Conservation (phyloP, 371 early-diverging fungal genomes). For the Actinomortierella ambigua region DNA sequence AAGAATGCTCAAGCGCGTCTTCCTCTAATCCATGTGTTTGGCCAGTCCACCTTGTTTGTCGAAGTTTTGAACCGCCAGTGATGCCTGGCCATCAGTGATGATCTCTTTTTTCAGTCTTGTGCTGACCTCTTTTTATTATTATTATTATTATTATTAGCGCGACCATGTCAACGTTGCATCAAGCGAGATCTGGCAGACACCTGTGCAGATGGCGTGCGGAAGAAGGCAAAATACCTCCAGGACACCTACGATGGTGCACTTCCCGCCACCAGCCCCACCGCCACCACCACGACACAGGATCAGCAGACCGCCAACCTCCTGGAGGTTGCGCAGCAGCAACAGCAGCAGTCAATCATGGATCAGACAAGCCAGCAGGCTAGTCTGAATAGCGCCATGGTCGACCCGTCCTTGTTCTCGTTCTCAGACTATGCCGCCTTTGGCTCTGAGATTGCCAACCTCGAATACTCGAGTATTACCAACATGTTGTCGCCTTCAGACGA, state of each 20-base stretch:
- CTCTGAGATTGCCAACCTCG: conserved; percentile 85
- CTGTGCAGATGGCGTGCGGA: conserved; percentile 80
- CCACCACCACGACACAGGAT: conserved; percentile 8
- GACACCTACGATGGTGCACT: conserved; percentile 47
- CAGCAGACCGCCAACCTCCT: neutral
- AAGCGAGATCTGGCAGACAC: conserved; percentile 74
- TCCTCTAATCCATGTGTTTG: neutral
- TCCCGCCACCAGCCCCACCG: conserved; percentile 20
- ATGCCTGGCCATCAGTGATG: neutral
- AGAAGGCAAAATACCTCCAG: conserved; percentile 82
- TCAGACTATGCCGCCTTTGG: conserved; percentile 68
- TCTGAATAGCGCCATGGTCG: conserved; percentile 14
- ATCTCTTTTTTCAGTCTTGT: neutral
- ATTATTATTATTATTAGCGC: too few species aligned
- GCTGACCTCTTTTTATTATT: neutral
- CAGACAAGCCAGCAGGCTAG: conserved; percentile 6
- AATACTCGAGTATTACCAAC: conserved; percentile 83
- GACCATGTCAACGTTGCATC: conserved; percentile 88
- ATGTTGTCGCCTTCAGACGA: conserved; percentile 65
- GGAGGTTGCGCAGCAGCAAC: conserved; percentile 7
- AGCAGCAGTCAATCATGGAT: conserved; percentile 4
- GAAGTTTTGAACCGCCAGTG: neutral
- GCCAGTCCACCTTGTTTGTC: neutral
- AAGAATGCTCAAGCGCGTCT: too few species aligned
- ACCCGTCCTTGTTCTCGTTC: conserved; percentile 36